Conservation (phyloP, 176 grass and related monocot genomes). For the Triticum monococcum region DNA sequence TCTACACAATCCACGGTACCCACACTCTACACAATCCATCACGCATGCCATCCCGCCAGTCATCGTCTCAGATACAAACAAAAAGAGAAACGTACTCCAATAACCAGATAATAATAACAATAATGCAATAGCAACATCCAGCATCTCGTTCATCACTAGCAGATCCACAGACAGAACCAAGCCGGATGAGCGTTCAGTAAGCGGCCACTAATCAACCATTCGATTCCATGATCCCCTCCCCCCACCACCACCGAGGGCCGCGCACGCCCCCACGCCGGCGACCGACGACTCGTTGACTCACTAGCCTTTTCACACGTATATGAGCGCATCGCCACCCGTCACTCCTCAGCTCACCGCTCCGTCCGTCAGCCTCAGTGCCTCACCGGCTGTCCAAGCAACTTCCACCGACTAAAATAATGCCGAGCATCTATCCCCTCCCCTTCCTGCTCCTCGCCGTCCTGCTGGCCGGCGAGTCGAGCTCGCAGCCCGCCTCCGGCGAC, state of each 20-base stretch:
- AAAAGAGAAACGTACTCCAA: neutral
- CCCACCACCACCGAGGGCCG: neutral
- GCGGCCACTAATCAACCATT: neutral
- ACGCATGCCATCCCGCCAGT: neutral
- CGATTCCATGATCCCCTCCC: neutral
- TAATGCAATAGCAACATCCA: neutral
- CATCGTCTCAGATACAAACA: neutral
- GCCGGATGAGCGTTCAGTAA: neutral
- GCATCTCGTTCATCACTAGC: neutral
- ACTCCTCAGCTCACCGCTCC: neutral
- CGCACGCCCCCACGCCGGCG: neutral
- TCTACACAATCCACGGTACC: no score
- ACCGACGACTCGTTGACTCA: constrained; percentile 14
- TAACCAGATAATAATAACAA: neutral
- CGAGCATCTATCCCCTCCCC: neutral
- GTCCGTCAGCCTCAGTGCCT: neutral
- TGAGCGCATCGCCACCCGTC: neutral
- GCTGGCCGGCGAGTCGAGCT: neutral
- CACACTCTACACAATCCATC: no score
- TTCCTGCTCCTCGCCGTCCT: constrained; percentile 6
- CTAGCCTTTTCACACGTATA: constrained; percentile 26
- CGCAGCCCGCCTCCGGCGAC: neutral
- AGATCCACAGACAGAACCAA: neutral
- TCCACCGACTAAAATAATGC: neutral
- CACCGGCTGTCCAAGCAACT: neutral